Evolutionary conservation across 345 rosid species (phyloP).

Genomic region (Euphorbia lathyris): DNA sequence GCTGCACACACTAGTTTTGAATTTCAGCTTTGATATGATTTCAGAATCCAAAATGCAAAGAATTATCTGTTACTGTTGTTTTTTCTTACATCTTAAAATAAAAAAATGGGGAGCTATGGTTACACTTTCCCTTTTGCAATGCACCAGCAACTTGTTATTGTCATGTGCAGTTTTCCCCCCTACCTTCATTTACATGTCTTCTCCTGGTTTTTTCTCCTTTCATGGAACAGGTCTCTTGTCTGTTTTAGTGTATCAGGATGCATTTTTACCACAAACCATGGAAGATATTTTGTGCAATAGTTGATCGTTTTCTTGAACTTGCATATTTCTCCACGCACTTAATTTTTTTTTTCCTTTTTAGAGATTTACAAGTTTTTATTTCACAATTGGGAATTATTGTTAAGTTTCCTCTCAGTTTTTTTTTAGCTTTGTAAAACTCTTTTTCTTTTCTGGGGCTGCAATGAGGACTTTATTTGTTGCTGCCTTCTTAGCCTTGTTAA

Average conservation of each 20-base stretch:
- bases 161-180: not conserved
- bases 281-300: not conserved
- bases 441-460: not conserved
- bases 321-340: not conserved
- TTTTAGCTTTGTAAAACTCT: not conserved
- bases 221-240: not conserved
- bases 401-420: not conserved
- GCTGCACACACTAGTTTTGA: slow-evolving; percentile 5
- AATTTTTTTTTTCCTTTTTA: not conserved
- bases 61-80: not conserved
- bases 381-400: not conserved
- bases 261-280: not conserved
- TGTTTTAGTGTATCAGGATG: not conserved
- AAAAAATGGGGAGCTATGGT: not conserved
- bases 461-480: not conserved
- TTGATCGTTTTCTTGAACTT: not conserved
- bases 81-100: not conserved
- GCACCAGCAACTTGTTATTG: not conserved
- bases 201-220: not conserved
- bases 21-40: not conserved
- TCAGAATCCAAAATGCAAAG: not conserved
- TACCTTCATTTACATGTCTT: not conserved
- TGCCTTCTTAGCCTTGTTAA: not conserved
- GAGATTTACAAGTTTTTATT: not conserved
- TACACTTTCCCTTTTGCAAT: not conserved